phyloP scores from a whole-genome alignment of 2,329 filamentous ascomycete genomes.

The Penicillium frequentans region DNA sequence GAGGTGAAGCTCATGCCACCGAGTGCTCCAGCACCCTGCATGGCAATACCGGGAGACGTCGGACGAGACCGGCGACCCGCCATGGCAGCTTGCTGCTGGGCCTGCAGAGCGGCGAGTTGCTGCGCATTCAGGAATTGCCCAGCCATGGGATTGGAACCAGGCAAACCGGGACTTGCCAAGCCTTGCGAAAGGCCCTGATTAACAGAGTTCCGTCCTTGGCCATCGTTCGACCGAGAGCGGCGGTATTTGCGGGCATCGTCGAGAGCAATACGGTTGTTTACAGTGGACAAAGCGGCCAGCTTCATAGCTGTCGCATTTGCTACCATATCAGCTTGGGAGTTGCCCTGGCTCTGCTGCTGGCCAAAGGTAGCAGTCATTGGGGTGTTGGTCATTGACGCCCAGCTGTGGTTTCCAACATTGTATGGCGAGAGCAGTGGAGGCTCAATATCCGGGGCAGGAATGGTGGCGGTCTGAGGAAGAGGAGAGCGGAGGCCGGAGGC shows the following conservation, averaged over 20 bases:
- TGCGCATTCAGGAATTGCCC: constrained; percentile 84
- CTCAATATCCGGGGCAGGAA: constrained; percentile 73
- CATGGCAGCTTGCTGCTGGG: constrained; percentile 59
- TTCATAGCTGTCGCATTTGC: constrained; percentile 99
- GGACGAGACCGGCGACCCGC: constrained; percentile 77
- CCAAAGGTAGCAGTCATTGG: constrained; percentile 90
- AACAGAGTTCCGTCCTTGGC: constrained; percentile 46
- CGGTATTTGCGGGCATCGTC: constrained; percentile 97
- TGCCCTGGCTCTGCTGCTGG: constrained; percentile 41
- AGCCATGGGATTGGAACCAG: constrained; percentile 76
- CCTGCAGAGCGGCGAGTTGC: constrained; percentile 78
- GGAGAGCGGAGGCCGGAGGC: constrained; percentile 78
- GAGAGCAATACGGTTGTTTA: constrained; percentile 95
- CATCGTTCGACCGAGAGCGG: constrained; percentile 84
- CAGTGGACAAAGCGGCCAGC: constrained; percentile 90
- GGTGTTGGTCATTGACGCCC: constrained; percentile 98
- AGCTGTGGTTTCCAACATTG: constrained; percentile 79
- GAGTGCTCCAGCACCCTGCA: constrained; percentile 63
- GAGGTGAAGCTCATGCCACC: constrained; percentile 73
- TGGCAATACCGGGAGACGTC: constrained; percentile 80
- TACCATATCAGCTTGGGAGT: constrained; percentile 90
- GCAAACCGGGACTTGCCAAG: constrained; percentile 62
- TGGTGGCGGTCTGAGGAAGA: constrained; percentile 78
- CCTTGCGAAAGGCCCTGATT: constrained; percentile 67
- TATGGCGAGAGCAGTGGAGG: constrained; percentile 82